Conservation (phyloP, 768 basidiomycete genomes). For the Cubamyces lactineus region DNA sequence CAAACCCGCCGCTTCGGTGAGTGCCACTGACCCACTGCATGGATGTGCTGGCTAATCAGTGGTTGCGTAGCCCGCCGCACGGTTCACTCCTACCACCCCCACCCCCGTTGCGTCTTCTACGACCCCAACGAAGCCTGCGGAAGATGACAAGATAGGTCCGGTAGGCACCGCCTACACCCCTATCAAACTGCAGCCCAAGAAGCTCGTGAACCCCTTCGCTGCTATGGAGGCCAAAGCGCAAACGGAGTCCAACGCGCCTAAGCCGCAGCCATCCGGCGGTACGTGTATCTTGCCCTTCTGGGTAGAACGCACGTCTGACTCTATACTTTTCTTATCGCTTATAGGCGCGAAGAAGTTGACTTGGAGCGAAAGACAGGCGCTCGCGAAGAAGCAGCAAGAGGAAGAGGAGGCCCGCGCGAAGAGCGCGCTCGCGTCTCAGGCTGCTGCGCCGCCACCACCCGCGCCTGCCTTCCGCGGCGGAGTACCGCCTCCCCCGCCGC, state of each 20-base stretch:
- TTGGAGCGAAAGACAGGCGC: slow-evolving; percentile 91
- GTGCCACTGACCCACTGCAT: slow-evolving; percentile 24
- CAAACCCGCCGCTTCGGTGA: slow-evolving; percentile 46
- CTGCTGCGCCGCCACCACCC: slow-evolving; percentile 35
- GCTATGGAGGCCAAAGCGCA: slow-evolving; percentile 56
- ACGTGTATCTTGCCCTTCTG: background rate
- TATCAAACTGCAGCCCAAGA: slow-evolving; percentile 85
- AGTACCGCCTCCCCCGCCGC: slow-evolving; percentile 16
- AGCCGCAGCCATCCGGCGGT: slow-evolving; percentile 9
- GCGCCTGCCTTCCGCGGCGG: slow-evolving; percentile 23
- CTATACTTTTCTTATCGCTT: background rate
- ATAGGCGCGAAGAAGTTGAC: slow-evolving; percentile 76
- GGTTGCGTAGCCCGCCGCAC: slow-evolving; percentile 29
- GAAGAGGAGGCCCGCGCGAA: slow-evolving; percentile 75
- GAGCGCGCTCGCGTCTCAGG: slow-evolving; percentile 47
- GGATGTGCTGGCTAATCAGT: background rate
- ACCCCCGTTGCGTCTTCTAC: slow-evolving; percentile 49
- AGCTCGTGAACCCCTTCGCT: slow-evolving; percentile 82
- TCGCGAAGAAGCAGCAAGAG: slow-evolving; percentile 84
- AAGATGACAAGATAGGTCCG: slow-evolving; percentile 83
- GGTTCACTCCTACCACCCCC: slow-evolving; percentile 37
- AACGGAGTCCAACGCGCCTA: slow-evolving; percentile 34
- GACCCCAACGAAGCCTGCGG: slow-evolving; percentile 64
- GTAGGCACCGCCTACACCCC: slow-evolving; percentile 90
- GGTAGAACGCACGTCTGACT: background rate